These are phyloP conservation scores for Letharia lupina DNA, from an alignment of 495 filamentous ascomycete genomes.

Conservation along the genomic window DNA sequence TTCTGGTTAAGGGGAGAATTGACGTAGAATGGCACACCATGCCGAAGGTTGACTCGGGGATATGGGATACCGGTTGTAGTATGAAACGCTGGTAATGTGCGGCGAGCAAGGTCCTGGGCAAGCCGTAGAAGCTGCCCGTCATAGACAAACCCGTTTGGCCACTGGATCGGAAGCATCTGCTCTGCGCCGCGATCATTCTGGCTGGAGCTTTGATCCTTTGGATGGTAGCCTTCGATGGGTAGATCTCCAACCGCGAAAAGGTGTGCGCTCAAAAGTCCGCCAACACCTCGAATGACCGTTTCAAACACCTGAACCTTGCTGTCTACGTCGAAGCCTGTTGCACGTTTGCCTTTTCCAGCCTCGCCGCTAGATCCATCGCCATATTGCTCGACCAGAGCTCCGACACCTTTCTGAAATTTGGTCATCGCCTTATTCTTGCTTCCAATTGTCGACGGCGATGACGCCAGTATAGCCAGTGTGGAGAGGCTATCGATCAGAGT, in stretches of 20 bases:
- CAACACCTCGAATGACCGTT: constrained; percentile 88
- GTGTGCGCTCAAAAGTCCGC: constrained; percentile 86
- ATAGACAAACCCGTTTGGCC: constrained; percentile 74
- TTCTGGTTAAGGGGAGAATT: constrained; percentile 63
- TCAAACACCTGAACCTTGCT: constrained; percentile 98
- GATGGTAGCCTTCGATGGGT: constrained; percentile 69
- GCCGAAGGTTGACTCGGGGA: constrained; percentile 83
- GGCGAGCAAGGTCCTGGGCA: constrained; percentile 71
- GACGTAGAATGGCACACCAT: constrained; percentile 83
- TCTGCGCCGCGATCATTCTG: constrained; percentile 32
- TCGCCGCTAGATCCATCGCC: constrained; percentile 70
- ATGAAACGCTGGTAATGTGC: constrained; percentile 83
- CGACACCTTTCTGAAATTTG: constrained; percentile 75
- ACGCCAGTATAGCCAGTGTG: constrained; percentile 84
- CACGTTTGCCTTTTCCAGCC: constrained; percentile 60
- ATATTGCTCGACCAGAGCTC: constrained; percentile 72
- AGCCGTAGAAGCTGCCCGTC: constrained; percentile 82
- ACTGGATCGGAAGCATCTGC: constrained; percentile 49
- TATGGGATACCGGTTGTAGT: constrained; percentile 88
- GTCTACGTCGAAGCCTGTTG: constrained; percentile 87
- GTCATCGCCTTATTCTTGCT: constrained; percentile 51
- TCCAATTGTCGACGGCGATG: constrained; percentile 44
- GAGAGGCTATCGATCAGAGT: constrained; percentile 93
- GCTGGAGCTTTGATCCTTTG: constrained; percentile 36
- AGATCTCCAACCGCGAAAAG: constrained; percentile 84